phyloP scores from a whole-genome alignment of 1,284 basidiomycete genomes.

The Malassezia psittaci region DNA sequence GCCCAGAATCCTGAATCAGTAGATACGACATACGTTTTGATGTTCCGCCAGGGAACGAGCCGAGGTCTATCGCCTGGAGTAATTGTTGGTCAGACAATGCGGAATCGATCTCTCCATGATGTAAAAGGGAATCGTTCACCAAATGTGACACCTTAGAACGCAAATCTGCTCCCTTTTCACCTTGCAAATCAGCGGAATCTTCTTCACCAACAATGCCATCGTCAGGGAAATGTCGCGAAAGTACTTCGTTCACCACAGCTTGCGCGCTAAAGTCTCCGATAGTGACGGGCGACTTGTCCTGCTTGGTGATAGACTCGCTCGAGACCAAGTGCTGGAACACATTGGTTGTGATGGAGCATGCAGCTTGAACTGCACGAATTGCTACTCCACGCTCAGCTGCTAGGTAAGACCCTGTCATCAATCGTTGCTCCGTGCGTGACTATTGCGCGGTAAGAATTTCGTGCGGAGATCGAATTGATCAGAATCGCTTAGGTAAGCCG shows the following conservation, averaged over 20 bases:
- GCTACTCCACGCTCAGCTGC: conserved; percentile 60
- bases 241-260: conserved; percentile 39
- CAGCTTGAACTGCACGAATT: conserved; percentile 77
- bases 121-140: conserved; percentile 66
- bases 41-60: conserved; percentile 66
- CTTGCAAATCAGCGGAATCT: conserved; percentile 61
- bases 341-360: conserved; percentile 62
- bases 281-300: conserved; percentile 91
- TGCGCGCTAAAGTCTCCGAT: conserved; percentile 50
- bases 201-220: conserved; percentile 94
- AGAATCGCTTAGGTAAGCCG: too few relatives aligned
- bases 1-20: conserved; percentile 62
- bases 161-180: conserved; percentile 51
- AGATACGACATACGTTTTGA: conserved; percentile 58
- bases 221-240: conserved; percentile 59
- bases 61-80: conserved; percentile 74
- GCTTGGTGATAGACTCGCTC: conserved; percentile 77
- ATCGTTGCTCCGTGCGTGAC: too few relatives aligned
- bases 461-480: too few relatives aligned
- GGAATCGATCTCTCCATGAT: conserved; percentile 48
- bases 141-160: conserved; percentile 66
- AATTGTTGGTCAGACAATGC: conserved; percentile 52
- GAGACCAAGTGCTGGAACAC: conserved; percentile 79
- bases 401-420: conserved; percentile 1
- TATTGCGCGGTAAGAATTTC: too few relatives aligned